Percentiles rank a stretch among this genome's conserved stretches.
Conservation (phyloP, 169 alveolate species). For the Babesia caballi region DNA sequence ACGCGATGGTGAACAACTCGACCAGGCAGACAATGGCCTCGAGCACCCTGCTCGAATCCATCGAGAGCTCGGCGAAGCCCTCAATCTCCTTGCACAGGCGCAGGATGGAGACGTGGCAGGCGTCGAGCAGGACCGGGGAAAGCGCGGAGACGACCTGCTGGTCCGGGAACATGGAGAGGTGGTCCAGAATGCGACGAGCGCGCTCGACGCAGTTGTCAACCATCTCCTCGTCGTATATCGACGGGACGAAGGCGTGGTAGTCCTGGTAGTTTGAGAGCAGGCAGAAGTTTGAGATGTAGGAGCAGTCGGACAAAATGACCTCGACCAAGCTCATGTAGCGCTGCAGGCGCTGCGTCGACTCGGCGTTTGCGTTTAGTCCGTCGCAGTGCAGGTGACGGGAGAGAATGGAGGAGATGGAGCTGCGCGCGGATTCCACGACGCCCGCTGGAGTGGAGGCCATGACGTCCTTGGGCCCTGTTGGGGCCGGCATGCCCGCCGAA, state of each 20-base stretch:
- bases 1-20: slow-evolving; percentile 30
- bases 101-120: slow-evolving; percentile 41
- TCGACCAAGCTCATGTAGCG: slow-evolving; percentile 37
- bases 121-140: slow-evolving; percentile 43
- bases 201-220: slow-evolving; percentile 11
- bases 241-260: slow-evolving; percentile 32
- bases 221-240: slow-evolving; percentile 37
- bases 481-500: no score
- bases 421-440: slow-evolving; percentile 21
- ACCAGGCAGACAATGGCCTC: slow-evolving; percentile 23
- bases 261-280: slow-evolving; percentile 54
- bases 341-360: background rate
- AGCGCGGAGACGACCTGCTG: background rate
- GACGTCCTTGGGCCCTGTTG: no score
- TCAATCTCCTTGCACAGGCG: slow-evolving; percentile 35
- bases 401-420: slow-evolving; percentile 16
- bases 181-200: slow-evolving; percentile 3
- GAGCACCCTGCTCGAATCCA: background rate
- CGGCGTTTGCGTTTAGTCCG: background rate
- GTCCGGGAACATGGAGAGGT: slow-evolving; percentile 16
- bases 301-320: slow-evolving; percentile 41
- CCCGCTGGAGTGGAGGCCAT: slow-evolving; percentile 1
- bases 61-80: background rate
- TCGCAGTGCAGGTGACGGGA: background rate
- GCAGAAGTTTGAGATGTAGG: slow-evolving; percentile 48